phyloP scores from a whole-genome alignment of 1,139 yeast genomes.

The Casaregolazyma suthepensis region DNA sequence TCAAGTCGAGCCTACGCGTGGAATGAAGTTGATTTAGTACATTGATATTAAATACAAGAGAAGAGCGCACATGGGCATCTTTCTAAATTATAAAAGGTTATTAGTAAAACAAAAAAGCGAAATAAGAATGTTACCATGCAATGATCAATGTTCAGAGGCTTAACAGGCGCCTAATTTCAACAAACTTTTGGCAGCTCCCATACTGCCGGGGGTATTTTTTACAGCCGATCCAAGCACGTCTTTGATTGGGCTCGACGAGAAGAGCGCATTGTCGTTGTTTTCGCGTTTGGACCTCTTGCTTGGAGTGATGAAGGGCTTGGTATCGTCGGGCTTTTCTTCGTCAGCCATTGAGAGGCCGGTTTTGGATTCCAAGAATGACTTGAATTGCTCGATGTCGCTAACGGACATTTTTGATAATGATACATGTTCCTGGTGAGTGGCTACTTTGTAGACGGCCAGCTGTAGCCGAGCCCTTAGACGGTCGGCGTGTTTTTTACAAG shows the following conservation, averaged over 20 bases:
- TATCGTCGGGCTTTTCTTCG: not conserved
- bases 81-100: not conserved
- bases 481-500: conserved; percentile 14
- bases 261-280: not conserved
- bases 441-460: conserved; percentile 72
- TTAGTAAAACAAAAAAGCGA: conserved; percentile 5
- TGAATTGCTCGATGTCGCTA: conserved; percentile 12
- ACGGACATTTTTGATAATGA: conserved; percentile 31
- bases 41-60: not conserved
- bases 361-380: conserved; percentile 2
- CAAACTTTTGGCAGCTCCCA: conserved; percentile 45
- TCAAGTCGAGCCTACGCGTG: conserved; percentile 23
- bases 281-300: not conserved
- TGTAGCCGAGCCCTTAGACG: conserved; percentile 48
- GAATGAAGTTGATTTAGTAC: not conserved
- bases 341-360: conserved; percentile 5
- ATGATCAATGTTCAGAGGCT: not conserved
- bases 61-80: not conserved
- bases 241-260: conserved; percentile 13
- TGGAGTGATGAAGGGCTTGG: conserved; percentile 8
- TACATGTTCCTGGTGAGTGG: conserved; percentile 45
- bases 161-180: conserved; percentile 34
- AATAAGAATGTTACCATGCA: conserved; percentile 1
- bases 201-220: conserved; percentile 40
- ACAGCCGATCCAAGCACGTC: conserved; percentile 16